Percentiles rank a stretch among this genome's conserved stretches.
Conservation (phyloP, 305 asterid species). For the Solanum hybrid region DNA sequence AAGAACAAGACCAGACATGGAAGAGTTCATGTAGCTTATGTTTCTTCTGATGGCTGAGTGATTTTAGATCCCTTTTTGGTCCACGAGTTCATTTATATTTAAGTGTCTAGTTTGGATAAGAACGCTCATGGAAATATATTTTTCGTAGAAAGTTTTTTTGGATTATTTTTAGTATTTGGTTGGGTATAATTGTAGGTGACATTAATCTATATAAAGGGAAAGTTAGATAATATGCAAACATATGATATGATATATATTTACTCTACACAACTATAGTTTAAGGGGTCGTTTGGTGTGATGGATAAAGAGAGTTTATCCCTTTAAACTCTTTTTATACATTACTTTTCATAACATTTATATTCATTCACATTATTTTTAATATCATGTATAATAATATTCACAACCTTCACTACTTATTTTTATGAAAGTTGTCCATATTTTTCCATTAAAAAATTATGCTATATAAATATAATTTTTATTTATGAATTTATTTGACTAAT, state of each 20-base stretch:
- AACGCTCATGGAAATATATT: neutral
- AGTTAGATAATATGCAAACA: too few relatives aligned
- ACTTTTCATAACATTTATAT: neutral
- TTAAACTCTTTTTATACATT: neutral
- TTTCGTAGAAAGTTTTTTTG: neutral
- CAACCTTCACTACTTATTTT: neutral
- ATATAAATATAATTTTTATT: too few relatives aligned
- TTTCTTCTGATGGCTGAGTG: neutral
- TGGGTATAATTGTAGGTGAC: neutral
- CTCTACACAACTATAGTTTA: neutral
- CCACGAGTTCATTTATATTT: neutral
- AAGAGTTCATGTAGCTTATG: neutral
- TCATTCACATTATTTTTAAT: neutral
- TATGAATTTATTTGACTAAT: neutral
- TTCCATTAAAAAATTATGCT: too few relatives aligned
- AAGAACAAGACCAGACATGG: neutral
- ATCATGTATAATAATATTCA: neutral
- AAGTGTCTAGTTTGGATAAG: neutral
- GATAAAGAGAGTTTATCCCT: neutral
- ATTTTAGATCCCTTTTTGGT: neutral
- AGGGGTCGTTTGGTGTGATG: neutral
- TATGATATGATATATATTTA: neutral
- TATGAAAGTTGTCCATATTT: neutral
- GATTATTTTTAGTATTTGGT: neutral
- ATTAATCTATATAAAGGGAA: neutral